These are phyloP conservation scores for Monosporascus sp. DNA, from an alignment of 2,329 filamentous ascomycete species.

Conservation along the genomic window DNA sequence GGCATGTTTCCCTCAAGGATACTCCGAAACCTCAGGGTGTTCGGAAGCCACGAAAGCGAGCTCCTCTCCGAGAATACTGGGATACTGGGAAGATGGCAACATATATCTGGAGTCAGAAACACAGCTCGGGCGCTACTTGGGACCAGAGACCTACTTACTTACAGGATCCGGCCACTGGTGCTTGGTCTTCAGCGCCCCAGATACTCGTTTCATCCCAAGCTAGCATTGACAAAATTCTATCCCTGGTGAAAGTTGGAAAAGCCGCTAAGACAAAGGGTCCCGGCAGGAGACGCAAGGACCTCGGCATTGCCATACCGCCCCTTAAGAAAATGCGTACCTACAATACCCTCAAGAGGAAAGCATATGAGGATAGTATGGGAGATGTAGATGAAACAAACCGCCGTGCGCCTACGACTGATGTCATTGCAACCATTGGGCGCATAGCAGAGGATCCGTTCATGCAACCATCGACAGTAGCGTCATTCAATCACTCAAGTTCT, in stretches of 20 bases:
- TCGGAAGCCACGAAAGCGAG: slow-evolving; percentile 7
- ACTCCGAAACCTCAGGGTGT: slow-evolving; percentile 20
- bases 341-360: background rate
- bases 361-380: background rate
- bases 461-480: background rate
- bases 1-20: slow-evolving; percentile 4
- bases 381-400: background rate
- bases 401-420: background rate
- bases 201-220: slow-evolving; percentile 2
- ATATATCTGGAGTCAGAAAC: slow-evolving; percentile 23
- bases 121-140: slow-evolving; percentile 15
- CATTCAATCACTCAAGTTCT: background rate
- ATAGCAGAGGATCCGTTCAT: background rate
- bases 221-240: slow-evolving; percentile 15
- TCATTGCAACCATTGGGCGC: background rate
- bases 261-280: background rate
- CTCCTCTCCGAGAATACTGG: slow-evolving; percentile 18
- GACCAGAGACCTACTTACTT: slow-evolving; percentile 13
- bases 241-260: slow-evolving; percentile 10
- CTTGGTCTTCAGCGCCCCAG: slow-evolving; percentile 20
- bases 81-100: slow-evolving; percentile 21
- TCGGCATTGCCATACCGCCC: background rate
- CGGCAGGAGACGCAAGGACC: background rate
- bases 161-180: slow-evolving; percentile 19
- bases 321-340: background rate